Evolutionary conservation across 192 early-diverging fungal species (phyloP), one percentile per base, ranked within the genome.

Genomic region (Dimargaris xerosporica): DNA sequence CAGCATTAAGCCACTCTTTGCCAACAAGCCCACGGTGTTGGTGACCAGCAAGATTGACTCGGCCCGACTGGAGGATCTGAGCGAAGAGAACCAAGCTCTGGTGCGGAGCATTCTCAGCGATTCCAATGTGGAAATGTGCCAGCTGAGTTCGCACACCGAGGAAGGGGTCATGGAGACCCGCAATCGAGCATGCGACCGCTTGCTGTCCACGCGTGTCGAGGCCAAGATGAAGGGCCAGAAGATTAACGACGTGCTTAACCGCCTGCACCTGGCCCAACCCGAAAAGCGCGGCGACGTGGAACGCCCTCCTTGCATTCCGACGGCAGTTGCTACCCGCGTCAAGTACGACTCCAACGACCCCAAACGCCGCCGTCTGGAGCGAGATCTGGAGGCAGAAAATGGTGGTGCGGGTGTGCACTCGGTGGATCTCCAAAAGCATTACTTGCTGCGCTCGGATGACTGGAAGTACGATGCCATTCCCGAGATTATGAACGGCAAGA

Each of bases 381-480:
- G 83, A 64, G 95, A 99, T 68, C 64, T 99, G 34, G 97, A 99
- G 77, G 64, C 70, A 0, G 88, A 90, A 63, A 71, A 78, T 39
- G 97, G 97, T 55, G 97, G 97, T 46, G 83, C 97, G 30, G 97
- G 97, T 74, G 93, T 98, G 11, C 98, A 85, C 82, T 93, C 80
- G 73, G 84, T 93, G 55, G 91, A 99, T 65, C 81, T 97, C 69
- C 90, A 95, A 72, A 96, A 96, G 77, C 75, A 76, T 64, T 99
- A 99, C 76, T 45, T 84, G 69, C 80, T 98, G 53, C 79, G 75
- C 21, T 72, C 90, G 46, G 78, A 81, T 54, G 89, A 94, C 46
- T 98, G 95, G 95, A 93, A 90, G 73, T 88, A 97, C 77, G 97
- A 99, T 74, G 76, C 75, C 44, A 94, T 99, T 58, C 97, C 97